A percentile compares a stretch with the other conserved stretches of the same genome.
These are phyloP conservation scores for Guillardia theta DNA, from an alignment of 78 protist species.

Conservation along the genomic window DNA sequence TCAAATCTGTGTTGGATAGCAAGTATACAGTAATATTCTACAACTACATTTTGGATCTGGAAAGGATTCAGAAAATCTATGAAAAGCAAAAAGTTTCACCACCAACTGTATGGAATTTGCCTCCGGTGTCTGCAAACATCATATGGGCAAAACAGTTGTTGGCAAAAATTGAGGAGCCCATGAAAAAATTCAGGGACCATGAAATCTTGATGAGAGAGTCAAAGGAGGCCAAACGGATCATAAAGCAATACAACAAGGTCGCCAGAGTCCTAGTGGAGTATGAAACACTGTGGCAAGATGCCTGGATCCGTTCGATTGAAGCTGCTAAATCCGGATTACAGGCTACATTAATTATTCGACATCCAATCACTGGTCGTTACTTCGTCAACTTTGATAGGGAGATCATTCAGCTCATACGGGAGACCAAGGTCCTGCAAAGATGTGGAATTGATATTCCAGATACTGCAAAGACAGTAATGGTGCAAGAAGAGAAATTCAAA, in stretches of 20 bases:
- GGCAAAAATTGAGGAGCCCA: slow-evolving; percentile 71
- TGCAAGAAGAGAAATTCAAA: slow-evolving; percentile 72
- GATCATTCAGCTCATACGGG: slow-evolving; percentile 67
- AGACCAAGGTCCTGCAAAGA: slow-evolving; percentile 61
- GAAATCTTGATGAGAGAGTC: slow-evolving; percentile 22
- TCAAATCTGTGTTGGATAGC: slow-evolving; percentile 57
- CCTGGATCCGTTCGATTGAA: background rate
- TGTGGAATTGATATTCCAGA: slow-evolving; percentile 68
- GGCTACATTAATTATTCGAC: slow-evolving; percentile 69
- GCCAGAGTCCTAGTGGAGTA: slow-evolving; percentile 70
- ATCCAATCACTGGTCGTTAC: slow-evolving; percentile 42
- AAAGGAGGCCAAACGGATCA: slow-evolving; percentile 64
- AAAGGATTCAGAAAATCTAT: slow-evolving; percentile 58
- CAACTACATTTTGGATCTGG: slow-evolving; percentile 72
- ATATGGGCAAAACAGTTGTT: slow-evolving; percentile 74
- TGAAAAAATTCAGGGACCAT: slow-evolving; percentile 59
- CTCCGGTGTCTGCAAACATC: slow-evolving; percentile 80
- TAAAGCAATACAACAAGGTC: slow-evolving; percentile 72
- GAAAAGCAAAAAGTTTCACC: slow-evolving; percentile 63
- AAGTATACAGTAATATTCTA: slow-evolving; percentile 68
- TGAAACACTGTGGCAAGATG: slow-evolving; percentile 67
- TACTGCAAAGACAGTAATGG: slow-evolving; percentile 47
- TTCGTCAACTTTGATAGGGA: slow-evolving; percentile 76
- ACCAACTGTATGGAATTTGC: slow-evolving; percentile 71
- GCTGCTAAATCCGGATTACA: background rate